Evolutionary conservation across 2,329 filamentous ascomycete genomes (phyloP).

Genomic region (Apiospora malaysiana): DNA sequence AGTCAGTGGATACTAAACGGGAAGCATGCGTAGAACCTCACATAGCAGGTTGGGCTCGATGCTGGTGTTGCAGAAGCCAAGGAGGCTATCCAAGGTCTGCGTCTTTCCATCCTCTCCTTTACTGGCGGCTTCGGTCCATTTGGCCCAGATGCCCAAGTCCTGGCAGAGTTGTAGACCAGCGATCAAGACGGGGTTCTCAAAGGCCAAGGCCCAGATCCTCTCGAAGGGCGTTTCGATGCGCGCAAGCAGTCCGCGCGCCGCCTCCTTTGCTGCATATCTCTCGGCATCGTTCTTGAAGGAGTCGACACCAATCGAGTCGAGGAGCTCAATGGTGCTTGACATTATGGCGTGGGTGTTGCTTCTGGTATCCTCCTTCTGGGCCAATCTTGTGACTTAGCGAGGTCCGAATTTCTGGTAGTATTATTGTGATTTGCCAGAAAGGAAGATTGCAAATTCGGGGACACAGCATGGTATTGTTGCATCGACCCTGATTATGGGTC

Average conservation of each 20-base stretch:
- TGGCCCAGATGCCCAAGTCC: constrained; percentile 33
- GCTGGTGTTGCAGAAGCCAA: constrained; percentile 26
- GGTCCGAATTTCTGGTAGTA: neutral
- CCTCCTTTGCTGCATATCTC: constrained; percentile 29
- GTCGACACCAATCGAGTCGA: neutral
- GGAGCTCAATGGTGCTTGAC: neutral
- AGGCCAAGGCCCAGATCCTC: constrained; percentile 27
- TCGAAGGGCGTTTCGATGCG: constrained; percentile 33
- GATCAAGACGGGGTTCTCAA: constrained; percentile 30
- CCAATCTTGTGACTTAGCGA: neutral
- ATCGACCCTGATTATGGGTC: neutral
- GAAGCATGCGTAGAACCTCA: constrained; percentile 21
- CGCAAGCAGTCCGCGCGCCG: constrained; percentile 30
- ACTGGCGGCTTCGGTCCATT: constrained; percentile 27
- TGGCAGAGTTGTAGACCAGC: constrained; percentile 29
- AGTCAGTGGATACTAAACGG: neutral
- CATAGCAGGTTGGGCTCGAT: constrained; percentile 33
- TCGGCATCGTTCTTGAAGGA: constrained; percentile 26
- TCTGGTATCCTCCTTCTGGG: neutral
- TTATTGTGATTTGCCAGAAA: neutral
- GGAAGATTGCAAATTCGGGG: neutral
- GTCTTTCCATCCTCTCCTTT: constrained; percentile 24
- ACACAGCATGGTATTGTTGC: neutral
- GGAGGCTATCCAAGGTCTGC: constrained; percentile 29
- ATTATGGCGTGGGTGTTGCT: neutral